Base-by-base conservation (phyloP, 2,329 filamentous ascomycete species). In the Arthroderma sp. region DNA sequence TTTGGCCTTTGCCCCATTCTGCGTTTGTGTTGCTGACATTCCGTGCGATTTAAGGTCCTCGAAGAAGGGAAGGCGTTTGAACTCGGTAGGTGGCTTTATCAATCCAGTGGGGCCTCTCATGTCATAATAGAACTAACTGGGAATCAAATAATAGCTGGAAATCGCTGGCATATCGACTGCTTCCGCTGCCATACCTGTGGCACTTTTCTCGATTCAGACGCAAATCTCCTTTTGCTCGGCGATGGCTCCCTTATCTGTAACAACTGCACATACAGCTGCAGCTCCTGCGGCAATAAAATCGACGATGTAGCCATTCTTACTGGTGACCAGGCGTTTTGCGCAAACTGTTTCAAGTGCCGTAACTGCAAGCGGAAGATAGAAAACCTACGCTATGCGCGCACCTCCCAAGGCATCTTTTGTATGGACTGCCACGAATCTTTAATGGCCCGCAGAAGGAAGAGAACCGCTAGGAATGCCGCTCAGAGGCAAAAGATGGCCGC, bases 301-400 rank as follows among this genome's bases (percentile, higher is more conserved):
- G 91, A 98, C 63, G 91, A 98, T 61, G 73, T 96, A 50, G 91
- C 91, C 51, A 98, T 98, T 62, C 73, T 98, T 53, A 98, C 91
- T 0, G 91, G 91, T 52, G 91, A 98, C 59, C 89, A 98, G 67
- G 91, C 91, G 38, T 98, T 95, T 62, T 98, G 91, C 66, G 87
- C 88, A 37, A 89, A 85, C 46, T 98, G 91, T 68, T 98, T 98
- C 69, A 79, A 88, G 57, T 98, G 91, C 68, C 78, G 91, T 56
- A 98, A 96, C 63, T 98, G 91, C 73, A 98, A 96, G 71, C 80
- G 85, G 61, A 95, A 95, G 71, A 98, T 98, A 49, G 91, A 98
- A 66, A 98, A 98, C 62, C 73, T 98, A 52, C 81, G 89, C 62
- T 98, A 96, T 77, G 91, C 91, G 44, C 80, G 91, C 59, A 98